A percentile compares a stretch with the other conserved stretches of the same genome.
Evolutionary conservation across 2,329 filamentous ascomycete species (phyloP).

Genomic region (Colletotrichum viniferum): DNA sequence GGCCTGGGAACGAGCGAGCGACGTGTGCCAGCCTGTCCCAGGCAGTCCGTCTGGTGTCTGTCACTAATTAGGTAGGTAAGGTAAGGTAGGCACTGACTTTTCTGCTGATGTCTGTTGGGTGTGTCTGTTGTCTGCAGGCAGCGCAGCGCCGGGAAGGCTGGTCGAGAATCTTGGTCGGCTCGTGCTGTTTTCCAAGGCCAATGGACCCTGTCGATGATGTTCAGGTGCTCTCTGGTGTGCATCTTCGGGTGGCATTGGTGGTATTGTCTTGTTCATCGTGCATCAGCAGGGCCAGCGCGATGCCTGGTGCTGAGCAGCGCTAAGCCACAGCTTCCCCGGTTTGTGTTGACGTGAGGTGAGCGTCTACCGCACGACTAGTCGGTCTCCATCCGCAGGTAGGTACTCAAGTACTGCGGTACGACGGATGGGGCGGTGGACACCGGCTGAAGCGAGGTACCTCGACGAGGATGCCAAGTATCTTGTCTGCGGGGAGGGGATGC

Average conservation of each 20-base stretch:
- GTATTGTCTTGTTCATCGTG: constrained; percentile 15
- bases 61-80: background rate
- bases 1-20: constrained; percentile 13
- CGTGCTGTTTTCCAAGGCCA: background rate
- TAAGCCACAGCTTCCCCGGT: constrained; percentile 21
- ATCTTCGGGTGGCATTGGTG: background rate
- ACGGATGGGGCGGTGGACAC: background rate
- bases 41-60: constrained; percentile 7
- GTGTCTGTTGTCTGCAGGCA: background rate
- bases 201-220: background rate
- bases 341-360: constrained; percentile 14
- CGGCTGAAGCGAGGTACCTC: background rate
- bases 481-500: background rate
- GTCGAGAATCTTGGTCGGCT: background rate
- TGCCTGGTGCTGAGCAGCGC: constrained; percentile 14
- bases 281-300: constrained; percentile 2
- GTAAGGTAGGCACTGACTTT: constrained; percentile 6
- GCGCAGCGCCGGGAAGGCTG: background rate
- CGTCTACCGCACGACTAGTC: background rate
- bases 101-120: background rate
- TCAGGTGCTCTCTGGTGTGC: background rate
- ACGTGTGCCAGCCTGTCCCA: constrained; percentile 11
- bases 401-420: background rate
- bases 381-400: background rate
- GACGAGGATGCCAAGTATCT: background rate